Percentiles rank a stretch among this genome's conserved stretches.
These are phyloP conservation scores for Trametes pubescens DNA, from an alignment of 1,284 basidiomycete genomes.

Conservation along the genomic window DNA sequence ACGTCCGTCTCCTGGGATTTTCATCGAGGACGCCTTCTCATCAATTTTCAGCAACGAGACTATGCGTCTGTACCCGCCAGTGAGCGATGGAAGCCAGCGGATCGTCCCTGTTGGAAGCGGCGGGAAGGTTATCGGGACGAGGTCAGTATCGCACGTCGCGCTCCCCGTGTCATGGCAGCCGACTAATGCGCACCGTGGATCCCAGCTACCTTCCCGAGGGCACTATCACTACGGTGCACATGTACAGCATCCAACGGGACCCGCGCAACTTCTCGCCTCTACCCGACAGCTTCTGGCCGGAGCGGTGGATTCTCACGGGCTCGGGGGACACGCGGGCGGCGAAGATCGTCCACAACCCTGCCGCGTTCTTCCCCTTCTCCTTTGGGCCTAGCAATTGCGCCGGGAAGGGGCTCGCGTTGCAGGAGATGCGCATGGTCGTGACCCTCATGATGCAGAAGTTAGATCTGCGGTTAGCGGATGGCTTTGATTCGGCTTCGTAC, in stretches of 20 bases:
- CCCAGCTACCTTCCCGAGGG: slow-evolving; percentile 42
- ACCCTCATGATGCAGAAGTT: slow-evolving; percentile 39
- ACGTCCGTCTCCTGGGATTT: slow-evolving; percentile 22
- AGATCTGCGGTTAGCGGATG: slow-evolving; percentile 36
- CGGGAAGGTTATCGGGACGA: slow-evolving; percentile 35
- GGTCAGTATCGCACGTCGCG: slow-evolving; percentile 35
- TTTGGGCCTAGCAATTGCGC: slow-evolving; percentile 44
- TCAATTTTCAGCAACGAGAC: slow-evolving; percentile 59
- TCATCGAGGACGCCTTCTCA: slow-evolving; percentile 1
- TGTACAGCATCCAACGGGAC: slow-evolving; percentile 44
- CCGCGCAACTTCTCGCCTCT: slow-evolving; percentile 43
- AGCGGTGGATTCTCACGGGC: slow-evolving; percentile 41
- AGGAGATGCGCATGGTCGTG: slow-evolving; percentile 39
- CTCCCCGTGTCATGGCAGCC: not conserved
- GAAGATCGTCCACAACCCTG: slow-evolving; percentile 36
- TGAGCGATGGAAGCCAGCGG: slow-evolving; percentile 64
- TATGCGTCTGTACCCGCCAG: slow-evolving; percentile 62
- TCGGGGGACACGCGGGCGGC: slow-evolving; percentile 13
- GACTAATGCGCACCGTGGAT: not conserved
- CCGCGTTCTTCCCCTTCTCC: slow-evolving; percentile 44
- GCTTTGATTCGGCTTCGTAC: slow-evolving; percentile 36
- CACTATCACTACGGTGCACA: slow-evolving; percentile 38
- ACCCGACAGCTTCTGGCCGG: slow-evolving; percentile 43
- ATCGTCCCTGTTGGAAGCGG: slow-evolving; percentile 42
- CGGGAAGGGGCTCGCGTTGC: slow-evolving; percentile 44